Percentiles rank a stretch among this genome's conserved stretches.
Evolutionary conservation across 371 early-diverging fungal genomes (phyloP).

Genomic region (Mortierella sp.): DNA sequence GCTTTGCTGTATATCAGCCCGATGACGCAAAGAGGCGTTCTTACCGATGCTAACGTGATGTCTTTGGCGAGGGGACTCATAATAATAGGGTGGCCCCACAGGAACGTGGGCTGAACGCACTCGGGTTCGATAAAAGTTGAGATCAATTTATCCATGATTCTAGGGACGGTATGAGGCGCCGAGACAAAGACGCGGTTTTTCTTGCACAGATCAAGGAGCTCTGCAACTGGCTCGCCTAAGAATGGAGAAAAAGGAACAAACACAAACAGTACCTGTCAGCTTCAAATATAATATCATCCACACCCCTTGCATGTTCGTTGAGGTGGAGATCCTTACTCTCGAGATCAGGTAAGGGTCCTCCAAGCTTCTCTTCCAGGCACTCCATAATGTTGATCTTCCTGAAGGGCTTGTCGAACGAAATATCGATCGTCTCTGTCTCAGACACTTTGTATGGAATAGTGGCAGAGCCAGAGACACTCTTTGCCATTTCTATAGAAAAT

Average conservation of each 20-base stretch:
- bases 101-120: slow-evolving; percentile 95
- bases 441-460: slow-evolving; percentile 75
- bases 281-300: background rate
- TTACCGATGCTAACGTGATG: slow-evolving; percentile 52
- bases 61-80: slow-evolving; percentile 97
- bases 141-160: slow-evolving; percentile 94
- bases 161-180: slow-evolving; percentile 82
- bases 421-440: slow-evolving; percentile 53
- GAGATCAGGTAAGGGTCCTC: slow-evolving; percentile 66
- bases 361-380: slow-evolving; percentile 70
- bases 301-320: slow-evolving; percentile 12
- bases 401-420: slow-evolving; percentile 88
- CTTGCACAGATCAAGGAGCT: slow-evolving; percentile 68
- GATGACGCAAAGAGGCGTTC: background rate
- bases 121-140: slow-evolving; percentile 91
- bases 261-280: background rate
- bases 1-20: background rate
- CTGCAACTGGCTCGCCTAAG: slow-evolving; percentile 45
- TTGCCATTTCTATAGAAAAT: slow-evolving; percentile 81
- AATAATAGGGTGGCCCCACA: slow-evolving; percentile 91
- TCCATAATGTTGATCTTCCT: slow-evolving; percentile 84
- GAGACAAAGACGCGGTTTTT: slow-evolving; percentile 67
- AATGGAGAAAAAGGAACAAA: slow-evolving; percentile 2
- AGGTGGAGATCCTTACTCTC: slow-evolving; percentile 44
- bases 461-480: slow-evolving; percentile 85